phyloP scores from a whole-genome alignment of 202 grass and related monocot genomes.

The Panicum hallii region DNA sequence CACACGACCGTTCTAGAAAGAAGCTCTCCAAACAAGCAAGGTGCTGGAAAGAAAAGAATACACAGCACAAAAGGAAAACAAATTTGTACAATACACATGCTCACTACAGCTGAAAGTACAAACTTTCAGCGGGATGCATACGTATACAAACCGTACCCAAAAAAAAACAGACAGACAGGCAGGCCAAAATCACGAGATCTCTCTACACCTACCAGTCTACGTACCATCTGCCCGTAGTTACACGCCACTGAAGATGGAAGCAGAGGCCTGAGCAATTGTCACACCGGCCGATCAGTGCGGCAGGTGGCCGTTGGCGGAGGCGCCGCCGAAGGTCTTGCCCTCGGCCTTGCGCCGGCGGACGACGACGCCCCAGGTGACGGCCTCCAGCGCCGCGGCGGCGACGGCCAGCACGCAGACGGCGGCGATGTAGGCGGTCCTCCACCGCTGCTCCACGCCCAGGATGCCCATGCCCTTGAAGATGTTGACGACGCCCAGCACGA shows the following conservation, averaged over 20 bases:
- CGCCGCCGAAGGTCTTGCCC: conserved; percentile 46
- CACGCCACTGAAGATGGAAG: not conserved
- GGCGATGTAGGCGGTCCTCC: conserved; percentile 57
- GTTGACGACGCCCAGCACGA: conserved; percentile 69
- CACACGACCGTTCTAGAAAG: not conserved
- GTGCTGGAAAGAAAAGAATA: not conserved
- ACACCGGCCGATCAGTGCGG: conserved; percentile 25
- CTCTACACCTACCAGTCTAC: not conserved
- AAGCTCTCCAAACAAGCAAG: not conserved
- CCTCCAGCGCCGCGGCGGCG: conserved; percentile 60
- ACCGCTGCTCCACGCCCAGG: conserved; percentile 54
- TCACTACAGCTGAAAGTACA: not conserved
- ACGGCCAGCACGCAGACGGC: conserved; percentile 51
- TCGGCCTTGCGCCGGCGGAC: conserved; percentile 49
- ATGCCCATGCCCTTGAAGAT: conserved; percentile 78
- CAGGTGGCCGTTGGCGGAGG: conserved; percentile 50
- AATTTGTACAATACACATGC: not conserved
- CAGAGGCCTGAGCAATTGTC: not conserved
- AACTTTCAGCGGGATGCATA: not conserved
- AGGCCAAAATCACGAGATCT: not conserved
- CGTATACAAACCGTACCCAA: conserved; percentile 28
- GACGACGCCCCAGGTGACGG: conserved; percentile 67
- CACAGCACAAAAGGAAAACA: not conserved
- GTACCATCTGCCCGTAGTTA: not conserved
- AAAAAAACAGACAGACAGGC: not conserved